Percentiles rank a stretch among this genome's conserved stretches.
phyloP scores from a whole-genome alignment of 352 stramenopile species.

The Pythium apleroticum region DNA sequence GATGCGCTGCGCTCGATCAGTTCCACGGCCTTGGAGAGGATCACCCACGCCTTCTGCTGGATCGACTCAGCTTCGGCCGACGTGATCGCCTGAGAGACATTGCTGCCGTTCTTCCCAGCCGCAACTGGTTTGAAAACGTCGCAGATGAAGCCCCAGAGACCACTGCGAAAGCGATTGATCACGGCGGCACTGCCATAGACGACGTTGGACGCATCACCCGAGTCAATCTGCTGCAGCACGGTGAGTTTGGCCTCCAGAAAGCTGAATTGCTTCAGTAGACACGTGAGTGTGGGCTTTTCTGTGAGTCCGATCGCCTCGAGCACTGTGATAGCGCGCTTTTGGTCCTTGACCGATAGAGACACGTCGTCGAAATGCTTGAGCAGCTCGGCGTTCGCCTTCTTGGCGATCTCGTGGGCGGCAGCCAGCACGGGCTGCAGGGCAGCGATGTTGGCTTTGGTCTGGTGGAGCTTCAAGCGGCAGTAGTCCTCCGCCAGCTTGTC shows the following conservation, averaged over 20 bases:
- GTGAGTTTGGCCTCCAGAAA: constrained; percentile 55
- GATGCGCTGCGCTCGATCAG: constrained; percentile 52
- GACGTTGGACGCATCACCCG: constrained; percentile 31
- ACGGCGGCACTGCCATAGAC: constrained; percentile 56
- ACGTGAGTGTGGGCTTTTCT: constrained; percentile 66
- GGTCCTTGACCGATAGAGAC: constrained; percentile 55
- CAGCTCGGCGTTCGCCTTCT: constrained; percentile 57
- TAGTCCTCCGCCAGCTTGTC: constrained; percentile 77
- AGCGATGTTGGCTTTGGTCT: constrained; percentile 57
- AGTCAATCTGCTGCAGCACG: constrained; percentile 32
- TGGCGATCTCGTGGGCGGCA: constrained; percentile 60
- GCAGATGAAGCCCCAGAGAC: constrained; percentile 73
- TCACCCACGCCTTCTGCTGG: constrained; percentile 57
- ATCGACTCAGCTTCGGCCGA: constrained; percentile 68
- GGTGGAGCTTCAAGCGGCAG: constrained; percentile 63
- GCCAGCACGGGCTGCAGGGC: constrained; percentile 56
- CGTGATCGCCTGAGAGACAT: constrained; percentile 31
- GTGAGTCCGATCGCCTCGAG: constrained; percentile 56
- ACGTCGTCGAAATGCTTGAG: constrained; percentile 65
- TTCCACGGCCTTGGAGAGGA: constrained; percentile 49
- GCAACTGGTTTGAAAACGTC: constrained; percentile 65
- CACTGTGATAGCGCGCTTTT: constrained; percentile 65
- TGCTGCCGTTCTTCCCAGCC: constrained; percentile 21
- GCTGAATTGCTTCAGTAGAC: constrained; percentile 66
- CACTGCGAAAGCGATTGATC: constrained; percentile 63